Conservation (phyloP, 768 basidiomycete genomes). For the Baorangia bicolor region DNA sequence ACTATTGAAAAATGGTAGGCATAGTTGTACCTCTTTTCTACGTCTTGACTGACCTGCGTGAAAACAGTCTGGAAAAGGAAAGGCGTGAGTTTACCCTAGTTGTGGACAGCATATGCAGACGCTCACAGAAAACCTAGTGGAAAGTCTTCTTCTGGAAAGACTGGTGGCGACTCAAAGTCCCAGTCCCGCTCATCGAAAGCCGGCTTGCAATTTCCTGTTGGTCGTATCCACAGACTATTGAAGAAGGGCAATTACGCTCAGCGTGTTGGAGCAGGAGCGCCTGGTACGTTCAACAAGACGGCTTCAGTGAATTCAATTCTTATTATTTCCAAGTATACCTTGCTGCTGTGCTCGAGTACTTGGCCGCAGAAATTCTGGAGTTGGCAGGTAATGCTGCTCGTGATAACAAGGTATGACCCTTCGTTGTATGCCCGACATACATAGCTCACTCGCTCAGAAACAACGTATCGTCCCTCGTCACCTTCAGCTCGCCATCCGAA, state of each 20-base stretch:
- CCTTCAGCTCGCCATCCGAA: slow-evolving; percentile 72
- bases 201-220: slow-evolving; percentile 74
- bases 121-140: slow-evolving; percentile 32
- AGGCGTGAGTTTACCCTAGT: slow-evolving; percentile 38
- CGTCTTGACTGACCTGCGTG: slow-evolving; percentile 7
- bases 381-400: slow-evolving; percentile 78
- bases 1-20: slow-evolving; percentile 34
- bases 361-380: slow-evolving; percentile 84
- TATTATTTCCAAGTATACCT: slow-evolving; percentile 58
- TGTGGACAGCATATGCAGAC: neutral
- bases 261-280: slow-evolving; percentile 67
- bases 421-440: neutral
- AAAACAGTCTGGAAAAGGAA: slow-evolving; percentile 55
- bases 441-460: slow-evolving; percentile 38
- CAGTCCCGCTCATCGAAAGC: slow-evolving; percentile 68
- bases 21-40: neutral
- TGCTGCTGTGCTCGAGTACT: slow-evolving; percentile 84
- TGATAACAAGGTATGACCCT: slow-evolving; percentile 55
- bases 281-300: slow-evolving; percentile 41
- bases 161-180: slow-evolving; percentile 52
- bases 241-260: slow-evolving; percentile 73
- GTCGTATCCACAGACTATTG: slow-evolving; percentile 77
- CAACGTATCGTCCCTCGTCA: slow-evolving; percentile 80
- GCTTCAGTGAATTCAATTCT: neutral
- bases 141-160: slow-evolving; percentile 47